Evolutionary conservation across 2,329 filamentous ascomycete species (phyloP).

Genomic region (Colletotrichum costaricense): DNA sequence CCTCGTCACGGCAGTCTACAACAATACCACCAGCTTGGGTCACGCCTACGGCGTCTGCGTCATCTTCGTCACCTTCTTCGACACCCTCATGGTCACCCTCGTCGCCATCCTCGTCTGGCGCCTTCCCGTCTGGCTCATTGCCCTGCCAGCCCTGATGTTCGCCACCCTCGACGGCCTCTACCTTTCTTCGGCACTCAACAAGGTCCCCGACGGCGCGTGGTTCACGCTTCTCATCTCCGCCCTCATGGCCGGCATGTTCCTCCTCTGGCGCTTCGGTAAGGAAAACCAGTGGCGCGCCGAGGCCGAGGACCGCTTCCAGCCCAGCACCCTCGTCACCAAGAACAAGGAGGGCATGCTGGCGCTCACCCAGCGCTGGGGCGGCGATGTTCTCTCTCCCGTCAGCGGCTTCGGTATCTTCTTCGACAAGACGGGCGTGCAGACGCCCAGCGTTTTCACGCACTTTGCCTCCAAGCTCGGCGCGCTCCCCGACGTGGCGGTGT

Average conservation of each 20-base stretch:
- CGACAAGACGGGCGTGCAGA: slow-evolving; percentile 77
- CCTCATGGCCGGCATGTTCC: slow-evolving; percentile 72
- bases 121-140: slow-evolving; percentile 68
- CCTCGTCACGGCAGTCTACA: slow-evolving; percentile 80
- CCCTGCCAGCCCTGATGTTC: slow-evolving; percentile 72
- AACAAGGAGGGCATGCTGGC: slow-evolving; percentile 41
- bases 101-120: slow-evolving; percentile 80
- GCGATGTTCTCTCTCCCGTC: slow-evolving; percentile 57
- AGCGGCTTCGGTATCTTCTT: slow-evolving; percentile 79
- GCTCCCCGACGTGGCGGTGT: slow-evolving; percentile 75
- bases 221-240: slow-evolving; percentile 76
- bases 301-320: slow-evolving; percentile 67
- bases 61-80: slow-evolving; percentile 83
- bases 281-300: slow-evolving; percentile 82
- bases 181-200: slow-evolving; percentile 75
- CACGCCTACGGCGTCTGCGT: slow-evolving; percentile 85
- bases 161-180: slow-evolving; percentile 76
- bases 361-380: slow-evolving; percentile 53
- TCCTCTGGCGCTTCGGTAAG: slow-evolving; percentile 84
- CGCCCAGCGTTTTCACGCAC: slow-evolving; percentile 76
- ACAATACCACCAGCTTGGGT: slow-evolving; percentile 77
- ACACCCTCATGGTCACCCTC: slow-evolving; percentile 79
- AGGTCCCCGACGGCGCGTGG: slow-evolving; percentile 82
- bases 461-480: slow-evolving; percentile 79
- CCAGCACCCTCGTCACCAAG: slow-evolving; percentile 50